Percentiles rank a stretch among this genome's conserved stretches.
These are phyloP conservation scores for Cryptosporidium muris DNA, from an alignment of 169 alveolate species.

Conservation along the genomic window DNA sequence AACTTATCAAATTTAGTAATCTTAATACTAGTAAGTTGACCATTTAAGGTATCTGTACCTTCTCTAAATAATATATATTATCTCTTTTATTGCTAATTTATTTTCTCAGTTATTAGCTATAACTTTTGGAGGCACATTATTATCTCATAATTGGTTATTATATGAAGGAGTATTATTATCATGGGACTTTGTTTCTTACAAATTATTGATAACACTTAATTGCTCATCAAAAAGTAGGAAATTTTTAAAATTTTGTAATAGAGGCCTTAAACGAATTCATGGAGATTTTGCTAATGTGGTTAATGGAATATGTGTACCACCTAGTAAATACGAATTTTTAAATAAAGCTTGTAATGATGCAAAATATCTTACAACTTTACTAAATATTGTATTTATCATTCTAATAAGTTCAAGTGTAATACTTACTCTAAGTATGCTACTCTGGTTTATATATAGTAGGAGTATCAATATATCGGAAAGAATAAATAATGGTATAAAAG, in stretches of 20 bases:
- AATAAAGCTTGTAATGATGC: conserved; percentile 28
- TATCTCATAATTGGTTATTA: conserved; percentile 43
- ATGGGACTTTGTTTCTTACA: conserved; percentile 50
- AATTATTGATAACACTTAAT: conserved; percentile 30
- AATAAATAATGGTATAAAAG: neutral
- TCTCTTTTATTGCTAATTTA: neutral
- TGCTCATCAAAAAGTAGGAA: conserved; percentile 52
- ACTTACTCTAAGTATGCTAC: conserved; percentile 17
- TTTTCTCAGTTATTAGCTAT: neutral
- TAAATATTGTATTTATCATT: conserved; percentile 25
- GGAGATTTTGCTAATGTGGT: conserved; percentile 26
- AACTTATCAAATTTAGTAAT: conserved; percentile 46
- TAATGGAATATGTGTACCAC: conserved; percentile 22
- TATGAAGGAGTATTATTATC: conserved; percentile 41
- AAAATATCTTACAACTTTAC: neutral
- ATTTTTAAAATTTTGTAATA: conserved; percentile 19
- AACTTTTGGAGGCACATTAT: conserved; percentile 57
- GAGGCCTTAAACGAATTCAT: conserved; percentile 18
- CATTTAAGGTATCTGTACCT: neutral
- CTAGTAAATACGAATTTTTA: conserved; percentile 29
- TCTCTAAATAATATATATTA: neutral
- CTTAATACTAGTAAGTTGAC: conserved; percentile 46
- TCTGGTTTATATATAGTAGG: conserved; percentile 35
- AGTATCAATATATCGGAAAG: conserved; percentile 21
- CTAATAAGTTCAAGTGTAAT: conserved; percentile 11